Base-by-base conservation (phyloP, 2,329 filamentous ascomycete species). In the Ophiognomonia clavigignenti-juglandacearum region DNA sequence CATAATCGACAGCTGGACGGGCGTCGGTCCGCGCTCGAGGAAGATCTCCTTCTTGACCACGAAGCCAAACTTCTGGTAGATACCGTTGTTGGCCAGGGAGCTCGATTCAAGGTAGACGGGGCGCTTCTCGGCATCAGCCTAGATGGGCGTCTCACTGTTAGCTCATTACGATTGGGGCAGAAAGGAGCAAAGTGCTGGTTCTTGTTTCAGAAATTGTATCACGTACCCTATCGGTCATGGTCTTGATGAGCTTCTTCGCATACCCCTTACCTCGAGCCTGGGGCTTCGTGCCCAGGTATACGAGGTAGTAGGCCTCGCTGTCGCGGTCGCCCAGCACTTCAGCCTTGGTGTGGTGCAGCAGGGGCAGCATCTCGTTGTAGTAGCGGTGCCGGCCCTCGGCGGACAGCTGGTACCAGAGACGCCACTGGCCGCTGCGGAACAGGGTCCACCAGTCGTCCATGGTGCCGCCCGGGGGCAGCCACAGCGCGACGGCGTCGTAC, bases 81-180 rank as follows among this genome's bases (percentile, higher is more conserved):
- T 88, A 27, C 67, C 64, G 53, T 82, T 78, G 63, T 92, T 93
- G 52, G 69, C 68, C 48, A 67, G 68, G 49, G 86, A 82, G 61
- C 83, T 88, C 53, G 85, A 88, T 71, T 95, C 88, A 41, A 95
- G 77, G 61, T 93, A 95, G 56, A 86, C 83, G 20, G 82, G 74
- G 35, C 78, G 74, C 39, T 78, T 76, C 59, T 88, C 82, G 14
- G 65, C 64, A 61, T 93, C 88, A 37, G 87, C 86, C 76, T 83
- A 42, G 16, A 29, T 2, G 8, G 34, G 34, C 13, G 34, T 16
- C 8, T 9, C 9, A 5, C 16, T 36, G 34, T 43, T 48, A 38
- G 34, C 23, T n/a, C n/a, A n/a, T n/a, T n/a, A n/a, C n/a, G n/a
- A n/a, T n/a, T n/a, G n/a, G n/a, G n/a, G n/a, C n/a, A n/a, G n/a